A percentile compares a stretch with the other conserved stretches of the same genome.
phyloP scores from a whole-genome alignment of 345 rosid genomes.

The Psidium guajava region DNA sequence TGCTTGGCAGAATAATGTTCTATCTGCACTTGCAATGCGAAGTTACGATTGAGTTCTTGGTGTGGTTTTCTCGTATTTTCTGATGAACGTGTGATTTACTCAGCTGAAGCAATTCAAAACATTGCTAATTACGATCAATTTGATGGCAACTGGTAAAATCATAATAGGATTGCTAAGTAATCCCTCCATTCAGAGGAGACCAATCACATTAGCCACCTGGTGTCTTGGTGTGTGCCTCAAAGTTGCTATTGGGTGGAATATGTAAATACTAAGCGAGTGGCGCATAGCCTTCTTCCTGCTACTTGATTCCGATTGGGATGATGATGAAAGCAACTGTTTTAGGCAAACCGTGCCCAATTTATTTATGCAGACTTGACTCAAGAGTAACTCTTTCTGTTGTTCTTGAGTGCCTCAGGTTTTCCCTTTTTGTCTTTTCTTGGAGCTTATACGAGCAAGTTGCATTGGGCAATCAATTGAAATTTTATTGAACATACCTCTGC shows the following conservation, averaged over 20 bases:
- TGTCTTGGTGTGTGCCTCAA: background rate
- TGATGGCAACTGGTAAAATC: background rate
- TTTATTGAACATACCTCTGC: background rate
- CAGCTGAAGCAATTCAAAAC: background rate
- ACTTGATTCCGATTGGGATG: rapidly evolving
- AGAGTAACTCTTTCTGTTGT: background rate
- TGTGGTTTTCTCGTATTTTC: background rate
- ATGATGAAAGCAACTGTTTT: background rate
- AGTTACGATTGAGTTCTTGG: background rate
- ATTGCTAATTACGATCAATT: background rate
- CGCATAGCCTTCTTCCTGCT: background rate
- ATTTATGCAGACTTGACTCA: background rate
- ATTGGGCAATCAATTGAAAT: background rate
- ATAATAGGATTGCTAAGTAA: background rate
- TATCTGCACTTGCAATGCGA: background rate
- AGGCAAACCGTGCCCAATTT: background rate
- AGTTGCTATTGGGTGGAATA: background rate
- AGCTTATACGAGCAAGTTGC: background rate
- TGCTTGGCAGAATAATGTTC: background rate
- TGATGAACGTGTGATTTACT: background rate
- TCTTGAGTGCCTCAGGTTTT: background rate
- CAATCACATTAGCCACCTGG: background rate
- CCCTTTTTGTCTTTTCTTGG: background rate
- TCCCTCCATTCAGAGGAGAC: background rate
- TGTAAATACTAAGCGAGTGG: background rate